Base-by-base conservation (phyloP, 1,284 basidiomycete genomes). In the Fomes fomentarius region DNA sequence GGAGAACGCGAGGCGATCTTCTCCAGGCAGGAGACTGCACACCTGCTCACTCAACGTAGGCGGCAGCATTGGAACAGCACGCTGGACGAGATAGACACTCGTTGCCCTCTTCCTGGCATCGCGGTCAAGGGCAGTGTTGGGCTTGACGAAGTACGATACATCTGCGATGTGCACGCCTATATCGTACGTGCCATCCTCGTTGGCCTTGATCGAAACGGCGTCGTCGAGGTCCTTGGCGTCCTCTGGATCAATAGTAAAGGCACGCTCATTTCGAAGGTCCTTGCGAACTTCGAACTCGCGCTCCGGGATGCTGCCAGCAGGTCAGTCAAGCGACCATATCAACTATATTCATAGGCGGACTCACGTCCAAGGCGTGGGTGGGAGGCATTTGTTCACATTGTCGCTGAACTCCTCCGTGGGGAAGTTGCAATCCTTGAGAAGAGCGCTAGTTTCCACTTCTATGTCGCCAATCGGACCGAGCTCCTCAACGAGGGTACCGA, bases 371-470 rank as follows among this genome's bases (percentile, higher is more conserved):
- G 96, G 95, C 54, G 91, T 80, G 34, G 96, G 94, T 26, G 97
- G 97, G 28, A 99, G 76, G 69, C 96, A 98, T 72, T 98, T 98
- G 65, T 95, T 73, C n/a, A 97, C 95, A 65, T 91, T 91, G 43
- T 96, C 94, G 14, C 87, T 83, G 71, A 96, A 96, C 61, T 96
- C 94, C 70, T 96, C 94, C 0, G 92, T 93, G 1, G 94, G 94
- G 85, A 96, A 96, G 74, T 98, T 98, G 79, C 94, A 97, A 71
- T 99, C 96, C 73, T 98, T 98, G 63, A 99, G 81, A 55, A 99
- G 77, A 12, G 97, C 97, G 62, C 93, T 95, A 1, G 96, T 98
- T 75, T 99, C 96, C 8, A 98, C 96, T 73, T 98, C 95, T 47
- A 96, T 89, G 63, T 98, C 93, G 38, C 97, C 97, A 62, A 99